Evolutionary conservation across 2,329 filamentous ascomycete genomes (phyloP), one percentile per base, ranked within the genome.

Genomic region (Didymella sp.): DNA sequence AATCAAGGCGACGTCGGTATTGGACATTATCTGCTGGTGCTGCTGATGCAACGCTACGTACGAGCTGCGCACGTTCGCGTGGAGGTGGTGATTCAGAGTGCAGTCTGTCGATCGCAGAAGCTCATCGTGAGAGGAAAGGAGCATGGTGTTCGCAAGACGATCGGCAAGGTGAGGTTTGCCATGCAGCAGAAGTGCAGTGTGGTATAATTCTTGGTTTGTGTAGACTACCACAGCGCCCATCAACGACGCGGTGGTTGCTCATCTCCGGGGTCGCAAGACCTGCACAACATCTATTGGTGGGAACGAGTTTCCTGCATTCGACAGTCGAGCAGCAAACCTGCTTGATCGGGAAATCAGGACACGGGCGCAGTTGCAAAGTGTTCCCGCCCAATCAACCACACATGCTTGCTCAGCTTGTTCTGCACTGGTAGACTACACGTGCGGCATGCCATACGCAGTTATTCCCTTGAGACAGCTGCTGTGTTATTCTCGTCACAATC

Each of bases 321-420:
- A 57, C 31, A 46, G 54, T 44, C 43, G 40, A 48, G 38, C 54
- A 57, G 54, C 54, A 57, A 52, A 57, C 48, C 38, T 57, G 38
- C 54, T 57, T 51, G 6, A 44, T 52, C 28, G 49, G 54, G 54
- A 43, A 57, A 27, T 38, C 37, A n/a, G 19, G 37, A 43, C 42
- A 44, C 48, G 48, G 43, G 48, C 35, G 19, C 28, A 52, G 24
- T 33, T 52, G 54, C 21, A 52, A 52, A 48, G 21, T 44, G 54
- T 38, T 52, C 47, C 54, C 48, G 25, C 38, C 54, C 54, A 57
- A 57, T 57, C 54, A 44, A n/a, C 42, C 27, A 43, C 38, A 37
- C 19, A 19, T 40, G 27, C 43, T 30, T 57, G 48, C 43, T 47
- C 31, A 30, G 21, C 9, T 9, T 15, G 6, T 12, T 17, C 22